Evolutionary conservation across 129 eudicot genomes (phyloP).

Genomic region (Tanacetum coccineum): DNA sequence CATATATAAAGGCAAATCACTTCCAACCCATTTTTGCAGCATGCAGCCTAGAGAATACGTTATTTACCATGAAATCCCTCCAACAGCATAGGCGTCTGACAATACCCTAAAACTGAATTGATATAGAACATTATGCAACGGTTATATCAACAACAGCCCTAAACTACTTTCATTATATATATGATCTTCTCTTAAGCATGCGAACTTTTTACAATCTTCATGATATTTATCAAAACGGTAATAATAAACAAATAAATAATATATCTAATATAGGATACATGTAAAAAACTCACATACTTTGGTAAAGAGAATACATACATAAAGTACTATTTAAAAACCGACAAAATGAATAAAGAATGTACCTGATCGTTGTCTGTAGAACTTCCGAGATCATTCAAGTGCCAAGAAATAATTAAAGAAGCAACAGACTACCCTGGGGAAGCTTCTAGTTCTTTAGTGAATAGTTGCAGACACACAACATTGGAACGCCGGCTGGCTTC

Average conservation of each 20-base stretch:
- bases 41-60: constrained; percentile 22
- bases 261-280: too few species aligned
- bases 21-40: too few species aligned
- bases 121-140: constrained; percentile 8
- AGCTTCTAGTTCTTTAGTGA: constrained; percentile 72
- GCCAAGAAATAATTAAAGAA: constrained; percentile 72
- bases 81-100: constrained; percentile 75
- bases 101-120: constrained; percentile 62
- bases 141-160: constrained; percentile 6
- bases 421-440: constrained; percentile 89
- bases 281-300: too few species aligned
- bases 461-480: constrained; percentile 80
- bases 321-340: background rate
- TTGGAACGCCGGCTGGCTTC: constrained; percentile 92
- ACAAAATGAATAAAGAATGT: background rate
- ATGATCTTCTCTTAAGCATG: too few species aligned
- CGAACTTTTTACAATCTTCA: too few species aligned
- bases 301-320: too few species aligned
- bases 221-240: too few species aligned
- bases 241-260: too few species aligned
- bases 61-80: constrained; percentile 89
- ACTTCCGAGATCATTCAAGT: constrained; percentile 57
- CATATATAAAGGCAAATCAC: too few species aligned
- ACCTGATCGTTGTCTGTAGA: constrained; percentile 38
- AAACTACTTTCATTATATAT: too few species aligned